A percentile compares a stretch with the other conserved stretches of the same genome.
Conservation (phyloP, 2,329 filamentous ascomycete genomes). For the Penicillium sclerotigenum region DNA sequence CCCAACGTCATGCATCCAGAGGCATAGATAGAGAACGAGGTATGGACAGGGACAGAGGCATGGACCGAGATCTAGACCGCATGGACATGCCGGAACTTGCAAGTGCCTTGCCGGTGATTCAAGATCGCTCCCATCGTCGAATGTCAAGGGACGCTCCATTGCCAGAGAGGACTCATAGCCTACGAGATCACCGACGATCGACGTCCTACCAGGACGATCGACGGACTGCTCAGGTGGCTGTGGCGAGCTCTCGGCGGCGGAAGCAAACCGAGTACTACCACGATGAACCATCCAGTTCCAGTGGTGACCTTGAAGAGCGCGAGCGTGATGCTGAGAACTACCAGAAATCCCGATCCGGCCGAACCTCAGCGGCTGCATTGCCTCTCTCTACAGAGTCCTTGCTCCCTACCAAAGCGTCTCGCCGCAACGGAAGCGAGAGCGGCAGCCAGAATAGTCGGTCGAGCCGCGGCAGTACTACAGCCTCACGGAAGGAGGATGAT, state of each 20-base stretch:
- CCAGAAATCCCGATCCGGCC: constrained; percentile 35
- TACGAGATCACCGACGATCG: constrained; percentile 28
- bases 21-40: constrained; percentile 17
- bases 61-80: neutral
- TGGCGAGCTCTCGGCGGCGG: constrained; percentile 37
- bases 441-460: constrained; percentile 43
- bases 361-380: constrained; percentile 17
- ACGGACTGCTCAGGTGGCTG: constrained; percentile 32
- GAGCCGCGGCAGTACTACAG: constrained; percentile 37
- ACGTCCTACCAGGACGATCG: constrained; percentile 33
- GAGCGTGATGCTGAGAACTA: constrained; percentile 40
- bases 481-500: constrained; percentile 36
- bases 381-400: constrained; percentile 38
- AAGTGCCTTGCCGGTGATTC: constrained; percentile 33
- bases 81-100: constrained; percentile 35
- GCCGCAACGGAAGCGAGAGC: constrained; percentile 37
- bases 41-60: constrained; percentile 17
- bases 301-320: constrained; percentile 36
- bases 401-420: constrained; percentile 30
- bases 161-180: constrained; percentile 36
- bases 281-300: constrained; percentile 14
- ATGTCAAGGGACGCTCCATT: constrained; percentile 31
- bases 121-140: constrained; percentile 31
- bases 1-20: constrained; percentile 31
- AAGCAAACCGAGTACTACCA: constrained; percentile 33